These are phyloP conservation scores for Citrus trifoliata DNA, from an alignment of 345 rosid genomes.

Conservation along the genomic window DNA sequence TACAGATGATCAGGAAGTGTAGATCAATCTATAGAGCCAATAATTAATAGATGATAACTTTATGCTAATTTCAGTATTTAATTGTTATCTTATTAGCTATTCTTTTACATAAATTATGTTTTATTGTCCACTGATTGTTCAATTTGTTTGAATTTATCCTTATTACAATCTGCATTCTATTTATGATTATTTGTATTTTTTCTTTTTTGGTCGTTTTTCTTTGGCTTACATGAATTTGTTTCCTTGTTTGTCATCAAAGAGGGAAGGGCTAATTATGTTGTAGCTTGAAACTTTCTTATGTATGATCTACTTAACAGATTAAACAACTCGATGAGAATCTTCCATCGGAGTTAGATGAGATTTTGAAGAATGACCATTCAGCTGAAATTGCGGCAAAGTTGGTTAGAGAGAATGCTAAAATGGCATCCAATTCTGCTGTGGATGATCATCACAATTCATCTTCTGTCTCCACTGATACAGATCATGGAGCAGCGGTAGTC, in stretches of 20 bases:
- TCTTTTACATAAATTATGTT: neutral
- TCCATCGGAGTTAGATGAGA: constrained; percentile 59
- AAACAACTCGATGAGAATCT: constrained; percentile 69
- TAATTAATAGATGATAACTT: neutral
- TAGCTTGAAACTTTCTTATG: constrained; percentile 8
- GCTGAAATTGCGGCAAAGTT: constrained; percentile 20
- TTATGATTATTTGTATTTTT: too few species aligned
- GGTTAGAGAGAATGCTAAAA: constrained; percentile 20
- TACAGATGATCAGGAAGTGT: neutral
- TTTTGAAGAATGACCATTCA: constrained; percentile 31
- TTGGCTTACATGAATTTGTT: neutral
- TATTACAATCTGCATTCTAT: neutral
- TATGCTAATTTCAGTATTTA: neutral
- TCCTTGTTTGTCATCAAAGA: neutral
- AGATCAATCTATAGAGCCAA: neutral
- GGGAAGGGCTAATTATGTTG: neutral
- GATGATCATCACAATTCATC: constrained; percentile 6
- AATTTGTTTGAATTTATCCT: neutral
- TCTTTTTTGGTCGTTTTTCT: too few species aligned
- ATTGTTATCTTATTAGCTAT: neutral
- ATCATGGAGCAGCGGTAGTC: constrained; percentile 27
- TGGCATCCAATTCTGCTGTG: constrained; percentile 28
- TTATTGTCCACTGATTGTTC: too few species aligned
- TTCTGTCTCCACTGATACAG: constrained; percentile 13
- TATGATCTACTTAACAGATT: constrained; percentile 34